A percentile compares a stretch with the other conserved stretches of the same genome.
phyloP scores from a whole-genome alignment of 2,329 filamentous ascomycete genomes.

The Aspergillus sp. region DNA sequence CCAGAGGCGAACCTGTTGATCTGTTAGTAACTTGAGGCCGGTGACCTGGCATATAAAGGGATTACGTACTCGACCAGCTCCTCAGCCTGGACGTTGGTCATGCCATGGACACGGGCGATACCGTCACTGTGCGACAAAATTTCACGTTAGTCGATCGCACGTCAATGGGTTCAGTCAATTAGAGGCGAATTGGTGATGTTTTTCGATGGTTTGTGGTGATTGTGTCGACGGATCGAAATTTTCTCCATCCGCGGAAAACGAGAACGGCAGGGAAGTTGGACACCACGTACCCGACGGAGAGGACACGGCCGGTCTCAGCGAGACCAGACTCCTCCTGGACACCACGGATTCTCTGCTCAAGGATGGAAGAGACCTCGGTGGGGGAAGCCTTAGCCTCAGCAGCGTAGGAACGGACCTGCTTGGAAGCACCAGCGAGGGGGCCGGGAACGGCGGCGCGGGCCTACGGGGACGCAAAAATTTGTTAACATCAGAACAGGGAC shows the following conservation, averaged over 20 bases:
- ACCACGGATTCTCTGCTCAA: constrained; percentile 98
- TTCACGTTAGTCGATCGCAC: constrained; percentile 16
- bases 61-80: constrained; percentile 95
- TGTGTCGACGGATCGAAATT: constrained; percentile 26
- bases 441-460: constrained; percentile 81
- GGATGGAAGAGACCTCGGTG: constrained; percentile 98
- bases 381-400: constrained; percentile 90
- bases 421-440: constrained; percentile 66
- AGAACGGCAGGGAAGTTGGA: constrained; percentile 1
- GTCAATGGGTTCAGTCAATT: background rate
- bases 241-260: constrained; percentile 21
- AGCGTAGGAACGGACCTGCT: constrained; percentile 83
- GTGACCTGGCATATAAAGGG: constrained; percentile 9
- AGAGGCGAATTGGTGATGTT: constrained; percentile 16
- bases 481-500: constrained; percentile 50
- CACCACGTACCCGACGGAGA: constrained; percentile 90
- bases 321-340: constrained; percentile 95
- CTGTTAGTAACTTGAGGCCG: constrained; percentile 22
- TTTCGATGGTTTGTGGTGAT: constrained; percentile 29
- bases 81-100: constrained; percentile 99
- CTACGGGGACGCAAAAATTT: constrained; percentile 52
- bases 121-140: constrained; percentile 71
- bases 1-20: constrained; percentile 86
- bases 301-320: constrained; percentile 97
- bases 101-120: constrained; percentile 99